Conservation (phyloP, 768 basidiomycete species). For the Trametes cinnabarina region DNA sequence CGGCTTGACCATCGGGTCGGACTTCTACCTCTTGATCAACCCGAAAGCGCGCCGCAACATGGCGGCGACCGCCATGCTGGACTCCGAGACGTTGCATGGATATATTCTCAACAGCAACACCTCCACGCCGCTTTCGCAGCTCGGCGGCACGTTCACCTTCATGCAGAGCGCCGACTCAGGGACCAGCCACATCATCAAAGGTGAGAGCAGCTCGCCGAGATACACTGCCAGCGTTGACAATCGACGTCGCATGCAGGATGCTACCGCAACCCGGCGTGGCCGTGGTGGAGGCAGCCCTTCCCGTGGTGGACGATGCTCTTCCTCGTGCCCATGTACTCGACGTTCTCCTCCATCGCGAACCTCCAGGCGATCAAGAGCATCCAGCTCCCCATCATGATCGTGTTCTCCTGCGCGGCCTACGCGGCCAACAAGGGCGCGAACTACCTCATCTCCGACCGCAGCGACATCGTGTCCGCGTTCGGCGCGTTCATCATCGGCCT, state of each 20-base stretch:
- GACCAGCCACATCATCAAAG: slow-evolving; percentile 28
- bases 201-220: slow-evolving; percentile 15
- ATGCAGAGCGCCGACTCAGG: slow-evolving; percentile 19
- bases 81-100: slow-evolving; percentile 45
- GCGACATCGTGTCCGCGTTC: slow-evolving; percentile 73
- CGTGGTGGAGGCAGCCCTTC: slow-evolving; percentile 74
- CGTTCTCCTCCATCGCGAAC: slow-evolving; percentile 71
- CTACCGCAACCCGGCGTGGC: slow-evolving; percentile 68
- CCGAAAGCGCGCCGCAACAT: slow-evolving; percentile 45
- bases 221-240: not conserved
- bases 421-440: slow-evolving; percentile 66
- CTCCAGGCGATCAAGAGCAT: slow-evolving; percentile 68
- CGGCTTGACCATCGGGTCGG: slow-evolving; percentile 80
- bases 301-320: slow-evolving; percentile 81
- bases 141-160: slow-evolving; percentile 31
- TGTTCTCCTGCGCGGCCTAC: slow-evolving; percentile 74
- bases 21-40: slow-evolving; percentile 73
- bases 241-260: slow-evolving; percentile 49
- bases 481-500: slow-evolving; percentile 77
- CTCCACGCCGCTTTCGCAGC: slow-evolving; percentile 18
- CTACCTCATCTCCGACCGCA: slow-evolving; percentile 58
- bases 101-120: slow-evolving; percentile 37
- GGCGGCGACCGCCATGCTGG: slow-evolving; percentile 30
- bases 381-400: slow-evolving; percentile 75
- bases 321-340: slow-evolving; percentile 75